Evolutionary conservation across 768 basidiomycete genomes (phyloP).

Genomic region (Steccherinum ochraceum): DNA sequence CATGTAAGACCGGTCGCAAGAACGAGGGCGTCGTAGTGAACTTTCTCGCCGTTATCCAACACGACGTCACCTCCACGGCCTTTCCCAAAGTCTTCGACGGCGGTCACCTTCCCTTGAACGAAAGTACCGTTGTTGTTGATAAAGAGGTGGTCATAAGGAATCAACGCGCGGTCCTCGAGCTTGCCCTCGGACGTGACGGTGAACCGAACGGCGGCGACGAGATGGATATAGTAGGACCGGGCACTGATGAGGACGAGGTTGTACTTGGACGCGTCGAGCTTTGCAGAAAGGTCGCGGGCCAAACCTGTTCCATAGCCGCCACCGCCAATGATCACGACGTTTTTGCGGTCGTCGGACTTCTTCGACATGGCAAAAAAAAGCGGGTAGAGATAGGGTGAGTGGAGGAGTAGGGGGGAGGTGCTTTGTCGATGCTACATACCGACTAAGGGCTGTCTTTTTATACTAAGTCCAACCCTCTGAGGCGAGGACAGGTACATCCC

Average conservation of each 20-base stretch:
- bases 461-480: too few relatives aligned
- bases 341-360: slow-evolving; percentile 17
- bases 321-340: slow-evolving; percentile 50
- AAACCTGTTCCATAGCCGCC: slow-evolving; percentile 45
- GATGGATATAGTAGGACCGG: slow-evolving; percentile 42
- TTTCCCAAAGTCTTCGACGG: slow-evolving; percentile 26
- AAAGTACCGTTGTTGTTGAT: slow-evolving; percentile 36
- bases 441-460: too few relatives aligned
- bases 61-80: slow-evolving; percentile 40
- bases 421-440: too few relatives aligned
- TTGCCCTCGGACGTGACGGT: slow-evolving; percentile 37
- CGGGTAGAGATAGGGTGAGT: background rate
- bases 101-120: slow-evolving; percentile 27
- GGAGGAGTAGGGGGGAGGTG: background rate
- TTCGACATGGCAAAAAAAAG: slow-evolving; percentile 7
- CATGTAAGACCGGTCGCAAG: slow-evolving; percentile 54
- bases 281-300: slow-evolving; percentile 41
- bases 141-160: slow-evolving; percentile 49
- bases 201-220: slow-evolving; percentile 49
- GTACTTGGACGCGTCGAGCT: slow-evolving; percentile 41
- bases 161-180: slow-evolving; percentile 38
- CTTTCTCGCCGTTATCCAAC: slow-evolving; percentile 40
- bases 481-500: too few relatives aligned
- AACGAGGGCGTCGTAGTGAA: slow-evolving; percentile 52
- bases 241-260: slow-evolving; percentile 50